Base-by-base conservation (phyloP, 169 alveolate genomes). In the Cryptosporidium andersoni region DNA sequence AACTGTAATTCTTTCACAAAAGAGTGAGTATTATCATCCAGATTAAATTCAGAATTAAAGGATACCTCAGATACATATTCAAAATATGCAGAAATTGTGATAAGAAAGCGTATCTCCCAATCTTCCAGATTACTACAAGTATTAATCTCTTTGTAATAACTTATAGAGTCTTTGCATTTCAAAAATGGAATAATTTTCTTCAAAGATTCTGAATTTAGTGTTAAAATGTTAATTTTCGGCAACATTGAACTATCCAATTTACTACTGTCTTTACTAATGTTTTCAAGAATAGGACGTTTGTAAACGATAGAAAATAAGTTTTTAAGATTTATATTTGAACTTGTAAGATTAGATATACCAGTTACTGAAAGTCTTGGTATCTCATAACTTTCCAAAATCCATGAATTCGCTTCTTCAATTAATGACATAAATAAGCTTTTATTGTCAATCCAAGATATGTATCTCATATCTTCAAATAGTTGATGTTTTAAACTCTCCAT, bases 321-420 rank as follows among this genome's bases (percentile, higher is more conserved):
- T 58, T 43, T 74, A 43, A 58, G 37, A 43, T 68, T 45, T 43
- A 58, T 68, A 1, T 58, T 25, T 43, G 60, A 60, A 43, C 60
- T 74, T 53, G 55, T 48, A 58, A 16, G 52, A 37, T 64, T 64
- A 58, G 9, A 55, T 45, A 48, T 34, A 0, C 55, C 68, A 74
- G 55, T 45, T 16, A 68, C 37, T 43, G 85, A 68, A 48, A 45
- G 36, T 2, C 67, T 48, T 40, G 66, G 85, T n/a, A 74, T 25
- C 4, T 74, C 85, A 60, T 58, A 74, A 25, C 74, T 74, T 16
- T 74, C 60, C 7, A 40, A 49, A 40, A 74, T 74, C 85, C 85
- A 74, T 8, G 11, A 34, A 4, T 63, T 55, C 34, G 85, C 85
- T 16, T 74, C 60, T 74, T 74, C 55, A 5, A 74, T 63, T 4